Conservation (phyloP, 176 grass and related monocot species). For the Aechmea fasciata region DNA sequence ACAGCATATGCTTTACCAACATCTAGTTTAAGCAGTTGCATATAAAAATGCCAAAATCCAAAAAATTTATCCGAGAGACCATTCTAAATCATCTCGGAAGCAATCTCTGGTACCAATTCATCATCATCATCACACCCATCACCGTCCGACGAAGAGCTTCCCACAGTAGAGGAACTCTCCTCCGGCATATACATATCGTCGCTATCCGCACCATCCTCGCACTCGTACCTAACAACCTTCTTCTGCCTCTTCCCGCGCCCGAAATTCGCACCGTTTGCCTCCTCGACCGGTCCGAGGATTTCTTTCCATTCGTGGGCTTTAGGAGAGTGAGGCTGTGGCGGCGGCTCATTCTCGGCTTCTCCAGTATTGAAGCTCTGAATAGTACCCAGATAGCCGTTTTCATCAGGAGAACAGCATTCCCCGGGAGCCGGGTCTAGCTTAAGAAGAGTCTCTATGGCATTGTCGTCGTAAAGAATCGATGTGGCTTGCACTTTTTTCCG, state of each 20-base stretch:
- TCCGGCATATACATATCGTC: slow-evolving; percentile 47
- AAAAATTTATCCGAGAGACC: no score
- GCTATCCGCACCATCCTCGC: slow-evolving; percentile 39
- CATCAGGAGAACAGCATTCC: slow-evolving; percentile 41
- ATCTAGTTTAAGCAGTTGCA: no score
- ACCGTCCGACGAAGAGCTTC: slow-evolving; percentile 6
- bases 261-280: slow-evolving; percentile 28
- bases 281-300: slow-evolving; percentile 24
- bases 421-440: slow-evolving; percentile 39
- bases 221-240: slow-evolving; percentile 30
- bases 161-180: slow-evolving; percentile 8
- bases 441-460: slow-evolving; percentile 51
- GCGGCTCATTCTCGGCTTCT: slow-evolving; percentile 5
- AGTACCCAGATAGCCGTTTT: slow-evolving; percentile 52
- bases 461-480: slow-evolving; percentile 46
- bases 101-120: no score
- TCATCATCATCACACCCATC: slow-evolving; percentile 13
- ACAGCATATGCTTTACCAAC: no score
- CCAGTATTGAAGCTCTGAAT: slow-evolving; percentile 50
- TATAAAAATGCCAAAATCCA: no score
- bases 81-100: no score
- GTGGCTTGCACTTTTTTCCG: slow-evolving; percentile 35
- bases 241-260: slow-evolving; percentile 55
- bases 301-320: slow-evolving; percentile 40
- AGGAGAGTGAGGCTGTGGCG: slow-evolving; percentile 12